Evolutionary conservation across 768 basidiomycete genomes (phyloP).

Genomic region (Rubroboletus pulcherrimus): DNA sequence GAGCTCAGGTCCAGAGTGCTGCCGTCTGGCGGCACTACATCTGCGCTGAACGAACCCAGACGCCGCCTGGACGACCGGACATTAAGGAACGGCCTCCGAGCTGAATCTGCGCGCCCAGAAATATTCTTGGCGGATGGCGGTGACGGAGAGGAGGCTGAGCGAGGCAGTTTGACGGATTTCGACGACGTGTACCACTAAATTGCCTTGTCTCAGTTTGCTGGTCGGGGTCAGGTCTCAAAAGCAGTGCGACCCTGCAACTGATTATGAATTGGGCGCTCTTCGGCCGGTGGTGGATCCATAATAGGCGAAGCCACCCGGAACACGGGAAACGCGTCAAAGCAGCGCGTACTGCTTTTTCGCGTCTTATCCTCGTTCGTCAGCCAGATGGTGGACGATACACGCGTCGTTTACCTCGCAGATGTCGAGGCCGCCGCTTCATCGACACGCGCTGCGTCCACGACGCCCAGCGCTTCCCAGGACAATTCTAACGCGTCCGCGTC

Average conservation of each 20-base stretch:
- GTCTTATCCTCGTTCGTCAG: slow-evolving; percentile 10
- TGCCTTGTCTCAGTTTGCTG: not conserved
- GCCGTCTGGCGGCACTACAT: slow-evolving; percentile 19
- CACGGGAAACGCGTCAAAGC: slow-evolving; percentile 1
- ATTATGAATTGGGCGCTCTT: not conserved
- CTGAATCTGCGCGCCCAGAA: slow-evolving; percentile 47
- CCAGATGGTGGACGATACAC: slow-evolving; percentile 24
- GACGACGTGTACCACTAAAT: not conserved
- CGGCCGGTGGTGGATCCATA: slow-evolving; percentile 9
- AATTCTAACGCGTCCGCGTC: slow-evolving; percentile 15
- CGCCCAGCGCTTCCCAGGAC: slow-evolving; percentile 26
- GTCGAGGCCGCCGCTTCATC: slow-evolving; percentile 29
- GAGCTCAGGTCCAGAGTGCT: slow-evolving; percentile 70
- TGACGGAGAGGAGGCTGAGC: slow-evolving; percentile 75
- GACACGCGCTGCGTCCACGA: slow-evolving; percentile 7
- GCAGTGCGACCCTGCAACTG: not conserved
- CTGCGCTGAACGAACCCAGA: slow-evolving; percentile 22
- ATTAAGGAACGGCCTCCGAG: slow-evolving; percentile 36
- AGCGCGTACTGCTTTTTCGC: slow-evolving; percentile 9
- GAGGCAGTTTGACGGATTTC: slow-evolving; percentile 59
- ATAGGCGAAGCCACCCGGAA: not conserved
- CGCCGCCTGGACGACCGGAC: slow-evolving; percentile 26
- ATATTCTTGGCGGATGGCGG: slow-evolving; percentile 57
- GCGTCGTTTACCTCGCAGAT: slow-evolving; percentile 45
- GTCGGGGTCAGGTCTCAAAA: slow-evolving; percentile 4